Base-by-base conservation (phyloP, 2,329 filamentous ascomycete species). In the Alternaria dauci region DNA sequence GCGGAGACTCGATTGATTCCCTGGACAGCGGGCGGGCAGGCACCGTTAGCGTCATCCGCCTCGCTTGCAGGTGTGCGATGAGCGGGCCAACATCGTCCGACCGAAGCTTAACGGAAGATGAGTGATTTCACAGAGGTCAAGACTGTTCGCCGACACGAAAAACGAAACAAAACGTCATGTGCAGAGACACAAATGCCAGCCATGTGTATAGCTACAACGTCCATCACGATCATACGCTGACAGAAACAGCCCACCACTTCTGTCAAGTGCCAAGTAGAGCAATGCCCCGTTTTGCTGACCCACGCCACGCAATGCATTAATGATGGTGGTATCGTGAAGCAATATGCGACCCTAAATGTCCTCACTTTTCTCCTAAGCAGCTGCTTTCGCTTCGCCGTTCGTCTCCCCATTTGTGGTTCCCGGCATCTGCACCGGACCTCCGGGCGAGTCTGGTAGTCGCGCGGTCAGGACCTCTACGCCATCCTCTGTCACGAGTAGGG, bases 391-490 rank as follows among this genome's bases (percentile, higher is more conserved):
- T 52, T 73, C 71, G 34, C 70, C 76, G 38, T 72, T 75, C 26
- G 69, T 62, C 39, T 68, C 56, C 16, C 62, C 57, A 2, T 28
- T 56, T 6, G 66, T 59, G 30, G 67, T 54, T 20, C 61, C 58
- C 2, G 87, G 87, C 80, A 90, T 87, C 5, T 86, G 81, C 14
- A 92, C 80, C 5, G 89, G 84, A 1, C 92, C 92, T 61, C 92
- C 92, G 1, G 92, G 92, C 25, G 91, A 94, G 74, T 91, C 85
- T 47, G 86, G 82, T 43, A 87, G 80, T 68, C 91, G 86, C 42
- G 91, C 92, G 0, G 92, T 96, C 69, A 96, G 78, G 44, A 96
- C 84, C 79, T 96, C 92, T 7, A 93, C 90, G 2, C 92, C 92
- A 67, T 90, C 87, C 72, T 93, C 91, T 0, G 92, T 96, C 2